phyloP scores from a whole-genome alignment of 2,329 filamentous ascomycete genomes.

The Fusarium sp. region DNA sequence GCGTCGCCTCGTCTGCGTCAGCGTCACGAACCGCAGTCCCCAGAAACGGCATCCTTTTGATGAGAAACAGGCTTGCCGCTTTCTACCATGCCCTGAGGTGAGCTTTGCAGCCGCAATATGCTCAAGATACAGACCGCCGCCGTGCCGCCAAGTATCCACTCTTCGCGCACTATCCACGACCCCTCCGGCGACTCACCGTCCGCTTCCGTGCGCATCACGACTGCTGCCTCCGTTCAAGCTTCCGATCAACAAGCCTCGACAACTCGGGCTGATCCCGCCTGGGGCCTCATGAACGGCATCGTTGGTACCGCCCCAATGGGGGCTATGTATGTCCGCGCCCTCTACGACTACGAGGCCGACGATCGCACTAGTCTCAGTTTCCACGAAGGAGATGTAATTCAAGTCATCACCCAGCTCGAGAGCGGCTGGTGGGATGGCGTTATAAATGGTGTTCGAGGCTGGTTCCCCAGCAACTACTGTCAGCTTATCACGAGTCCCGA shows the following conservation, averaged over 20 bases:
- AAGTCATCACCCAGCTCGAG: constrained; percentile 97
- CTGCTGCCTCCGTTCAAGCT: constrained; percentile 40
- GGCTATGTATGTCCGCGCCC: constrained; percentile 90
- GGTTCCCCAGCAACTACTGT: constrained; percentile 99
- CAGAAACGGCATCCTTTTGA: constrained; percentile 36
- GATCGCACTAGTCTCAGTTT: constrained; percentile 97
- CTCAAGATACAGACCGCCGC: constrained; percentile 47
- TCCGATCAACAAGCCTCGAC: constrained; percentile 40
- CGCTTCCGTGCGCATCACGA: constrained; percentile 44
- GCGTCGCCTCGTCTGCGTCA: constrained; percentile 19
- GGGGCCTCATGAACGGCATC: constrained; percentile 67
- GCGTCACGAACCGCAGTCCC: constrained; percentile 26
- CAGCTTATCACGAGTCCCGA: constrained; percentile 82
- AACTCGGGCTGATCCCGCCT: constrained; percentile 43
- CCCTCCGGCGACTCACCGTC: constrained; percentile 45
- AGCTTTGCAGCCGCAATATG: constrained; percentile 47
- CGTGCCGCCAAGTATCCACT: constrained; percentile 48
- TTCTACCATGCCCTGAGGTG: constrained; percentile 50
- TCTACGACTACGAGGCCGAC: constrained; percentile 98
- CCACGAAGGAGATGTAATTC: constrained; percentile 95
- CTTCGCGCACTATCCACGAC: constrained; percentile 46
- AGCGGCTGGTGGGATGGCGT: constrained; percentile 99
- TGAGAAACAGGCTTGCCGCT: constrained; percentile 46
- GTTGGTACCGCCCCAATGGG: constrained; percentile 68
- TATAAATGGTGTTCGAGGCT: constrained; percentile 94